phyloP scores from a whole-genome alignment of 306 rosid genomes.

The Acmispon strigosus region DNA sequence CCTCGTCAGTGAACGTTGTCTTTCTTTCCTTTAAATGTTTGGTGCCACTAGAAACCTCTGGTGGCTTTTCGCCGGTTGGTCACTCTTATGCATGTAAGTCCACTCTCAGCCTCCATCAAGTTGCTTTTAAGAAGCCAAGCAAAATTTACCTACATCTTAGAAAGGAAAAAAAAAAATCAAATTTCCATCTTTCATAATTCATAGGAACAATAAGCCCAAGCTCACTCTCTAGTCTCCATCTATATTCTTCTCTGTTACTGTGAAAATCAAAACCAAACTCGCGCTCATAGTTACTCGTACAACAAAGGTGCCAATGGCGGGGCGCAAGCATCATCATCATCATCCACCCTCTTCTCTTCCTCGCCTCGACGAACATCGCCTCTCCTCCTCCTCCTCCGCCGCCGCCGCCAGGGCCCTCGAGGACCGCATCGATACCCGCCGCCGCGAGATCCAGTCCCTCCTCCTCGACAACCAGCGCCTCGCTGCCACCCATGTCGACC shows the following conservation, averaged over 20 bases:
- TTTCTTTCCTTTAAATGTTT: too few relatives aligned
- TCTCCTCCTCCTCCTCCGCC: constrained; percentile 19
- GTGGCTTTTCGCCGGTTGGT: too few relatives aligned
- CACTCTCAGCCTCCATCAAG: too few relatives aligned
- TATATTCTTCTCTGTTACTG: neutral
- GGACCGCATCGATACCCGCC: constrained; percentile 50
- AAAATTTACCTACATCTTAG: too few relatives aligned
- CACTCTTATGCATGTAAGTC: too few relatives aligned
- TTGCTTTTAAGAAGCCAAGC: too few relatives aligned
- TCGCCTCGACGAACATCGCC: constrained; percentile 28
- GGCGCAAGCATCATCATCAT: constrained; percentile 20
- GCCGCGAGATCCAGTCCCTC: constrained; percentile 72
- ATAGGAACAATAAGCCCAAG: too few relatives aligned
- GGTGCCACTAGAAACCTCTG: too few relatives aligned
- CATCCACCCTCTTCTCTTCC: constrained; percentile 7
- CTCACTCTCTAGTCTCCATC: neutral
- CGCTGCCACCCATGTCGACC: constrained; percentile 74
- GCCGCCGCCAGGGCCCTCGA: constrained; percentile 35
- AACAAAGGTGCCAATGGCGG: constrained; percentile 19
- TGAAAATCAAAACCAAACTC: neutral
- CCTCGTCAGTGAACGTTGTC: too few relatives aligned
- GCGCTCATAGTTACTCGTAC: neutral
- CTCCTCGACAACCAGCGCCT: constrained; percentile 76
- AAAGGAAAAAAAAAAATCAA: too few relatives aligned
- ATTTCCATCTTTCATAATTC: too few relatives aligned